Conservation (phyloP, 2,329 filamentous ascomycete species). For the Cryphonectria japonica region DNA sequence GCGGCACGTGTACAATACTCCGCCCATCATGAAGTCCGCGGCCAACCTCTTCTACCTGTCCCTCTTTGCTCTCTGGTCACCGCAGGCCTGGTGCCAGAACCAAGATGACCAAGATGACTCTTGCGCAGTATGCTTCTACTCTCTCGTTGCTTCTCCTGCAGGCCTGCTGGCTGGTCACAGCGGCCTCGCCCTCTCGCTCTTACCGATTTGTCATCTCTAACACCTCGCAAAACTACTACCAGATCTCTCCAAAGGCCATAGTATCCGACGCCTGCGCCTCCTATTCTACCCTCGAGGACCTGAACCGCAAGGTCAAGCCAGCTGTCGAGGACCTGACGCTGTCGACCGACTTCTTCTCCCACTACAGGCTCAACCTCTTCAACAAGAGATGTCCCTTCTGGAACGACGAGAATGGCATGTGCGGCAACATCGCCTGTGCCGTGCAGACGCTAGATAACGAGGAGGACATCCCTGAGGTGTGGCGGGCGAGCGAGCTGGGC, state of each 20-base stretch:
- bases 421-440: conserved; percentile 94
- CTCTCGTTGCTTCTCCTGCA: conserved; percentile 29
- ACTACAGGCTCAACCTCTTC: conserved; percentile 94
- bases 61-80: conserved; percentile 59
- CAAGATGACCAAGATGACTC: conserved; percentile 48
- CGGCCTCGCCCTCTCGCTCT: conserved; percentile 29
- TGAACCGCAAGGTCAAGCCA: conserved; percentile 79
- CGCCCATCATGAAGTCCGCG: conserved; percentile 54
- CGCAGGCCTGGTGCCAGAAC: conserved; percentile 50
- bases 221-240: conserved; percentile 36
- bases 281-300: conserved; percentile 82
- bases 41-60: conserved; percentile 59
- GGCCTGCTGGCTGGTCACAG: conserved; percentile 33
- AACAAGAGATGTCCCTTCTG: conserved; percentile 96
- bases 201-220: conserved; percentile 45
- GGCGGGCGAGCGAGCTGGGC: conserved; percentile 88
- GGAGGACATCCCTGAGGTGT: conserved; percentile 87
- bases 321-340: conserved; percentile 79
- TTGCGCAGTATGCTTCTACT: conserved; percentile 52
- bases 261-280: conserved; percentile 95
- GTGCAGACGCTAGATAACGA: conserved; percentile 96
- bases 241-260: conserved; percentile 88
- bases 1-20: conserved; percentile 18
- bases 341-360: conserved; percentile 95
- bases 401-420: conserved; percentile 91